Base-by-base conservation (phyloP, 257 asterid species). In the Penstemon eatonii region DNA sequence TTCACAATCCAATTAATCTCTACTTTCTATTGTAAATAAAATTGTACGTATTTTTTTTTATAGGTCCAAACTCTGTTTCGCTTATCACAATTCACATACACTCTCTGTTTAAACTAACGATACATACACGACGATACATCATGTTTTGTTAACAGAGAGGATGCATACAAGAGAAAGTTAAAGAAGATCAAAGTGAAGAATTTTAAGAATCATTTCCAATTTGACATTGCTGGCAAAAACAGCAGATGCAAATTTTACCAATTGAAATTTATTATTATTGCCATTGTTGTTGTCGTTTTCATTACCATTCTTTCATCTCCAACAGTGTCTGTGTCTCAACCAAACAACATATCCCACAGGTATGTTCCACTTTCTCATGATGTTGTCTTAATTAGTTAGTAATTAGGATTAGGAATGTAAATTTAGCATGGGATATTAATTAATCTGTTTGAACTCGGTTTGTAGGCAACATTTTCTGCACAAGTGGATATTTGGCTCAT, bases 401-500 rank as follows among this genome's bases (percentile, higher is more conserved):
- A 25, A 25, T 25, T 25, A 25, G 2, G 33, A 25, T 25, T 25
- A 25, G 2, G 33, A 25, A 25, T 25, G 2, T 25, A 25, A 25
- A 25, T 1, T 1, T 25, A 25, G 33, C 33, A 0, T 2, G 33
- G 33, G 33, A 25, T 25, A 25, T 2, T 25, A 25, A 25, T 25
- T 25, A 1, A 1, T 25, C 33, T 25, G 33, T 25, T 25, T 25
- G 33, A 25, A 25, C 33, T 25, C 33, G 33, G 33, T 25, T 25
- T 84, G 92, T 86, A 87, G 94, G 92, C 79, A 51, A 69, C 83
- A 67, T 84, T 87, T 87, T 80, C 79, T 89, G 71, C 77, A 73
- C 85, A 85, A 92, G 88, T 92, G 85, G 94, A 80, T 89, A 74
- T 85, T 91, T 92, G 85, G 92, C 2, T 79, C 50, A 0, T 64